Conservation (phyloP, 176 grass and related monocot species). For the Phoenix roebelenii region DNA sequence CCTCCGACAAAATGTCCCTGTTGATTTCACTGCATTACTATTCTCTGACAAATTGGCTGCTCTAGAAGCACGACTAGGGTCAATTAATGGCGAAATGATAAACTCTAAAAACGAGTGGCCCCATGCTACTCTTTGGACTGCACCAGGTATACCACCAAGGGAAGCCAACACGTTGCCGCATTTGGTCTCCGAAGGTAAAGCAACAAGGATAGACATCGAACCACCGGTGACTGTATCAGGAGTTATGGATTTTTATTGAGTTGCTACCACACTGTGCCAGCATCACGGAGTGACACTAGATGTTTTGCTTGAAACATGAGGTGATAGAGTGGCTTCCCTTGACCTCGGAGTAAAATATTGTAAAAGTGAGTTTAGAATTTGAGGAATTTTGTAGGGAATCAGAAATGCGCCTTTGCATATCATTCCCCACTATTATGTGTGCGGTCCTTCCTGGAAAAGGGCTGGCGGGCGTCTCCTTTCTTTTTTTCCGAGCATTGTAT, state of each 20-base stretch:
- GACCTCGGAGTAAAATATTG: too few relatives aligned
- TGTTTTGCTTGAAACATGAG: too few relatives aligned
- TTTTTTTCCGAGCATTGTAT: too few relatives aligned
- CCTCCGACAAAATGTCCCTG: conserved; percentile 57
- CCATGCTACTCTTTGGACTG: conserved; percentile 78
- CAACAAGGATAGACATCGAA: conserved; percentile 44
- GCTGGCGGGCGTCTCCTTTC: too few relatives aligned
- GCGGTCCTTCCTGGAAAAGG: too few relatives aligned
- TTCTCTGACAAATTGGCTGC: conserved; percentile 67
- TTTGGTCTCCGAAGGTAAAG: conserved; percentile 48
- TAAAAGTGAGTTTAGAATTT: too few relatives aligned
- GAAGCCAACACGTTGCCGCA: conserved; percentile 61
- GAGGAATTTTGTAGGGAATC: too few relatives aligned
- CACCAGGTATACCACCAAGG: conserved; percentile 44
- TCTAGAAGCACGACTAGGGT: conserved; percentile 46
- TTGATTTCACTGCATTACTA: conserved; percentile 44
- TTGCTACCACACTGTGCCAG: too few relatives aligned
- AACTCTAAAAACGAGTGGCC: conserved; percentile 73
- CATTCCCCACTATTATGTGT: too few relatives aligned
- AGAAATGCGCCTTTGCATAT: too few relatives aligned
- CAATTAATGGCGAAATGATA: conserved; percentile 58
- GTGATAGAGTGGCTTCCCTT: too few relatives aligned
- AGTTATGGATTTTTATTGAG: conserved; percentile 70
- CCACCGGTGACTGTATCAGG: conserved; percentile 42
- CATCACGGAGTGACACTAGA: too few relatives aligned